Evolutionary conservation across 805 yeast genomes (phyloP), one percentile per base, ranked within the genome.

Genomic region (Suhomyces kilbournensis): DNA sequence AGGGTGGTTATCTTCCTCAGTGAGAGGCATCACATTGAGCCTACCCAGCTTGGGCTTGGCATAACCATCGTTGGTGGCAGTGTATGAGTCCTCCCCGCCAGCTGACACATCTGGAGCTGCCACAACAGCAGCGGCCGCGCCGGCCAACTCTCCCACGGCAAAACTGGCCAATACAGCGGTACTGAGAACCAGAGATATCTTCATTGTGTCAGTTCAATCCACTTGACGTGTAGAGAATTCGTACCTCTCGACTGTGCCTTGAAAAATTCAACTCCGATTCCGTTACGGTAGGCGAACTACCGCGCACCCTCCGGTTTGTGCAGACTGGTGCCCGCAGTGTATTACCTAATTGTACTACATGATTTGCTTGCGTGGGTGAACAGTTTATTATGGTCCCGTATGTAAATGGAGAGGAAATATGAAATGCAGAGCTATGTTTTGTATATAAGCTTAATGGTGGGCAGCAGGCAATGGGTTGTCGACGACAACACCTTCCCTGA

Each of bases 401-500:
- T 38, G 23, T 38, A 38, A 23, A 23, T 42, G 45, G 12, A 23
- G 45, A 15, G 45, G 20, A n/a, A 28, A 28, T 28, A 42, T 42
- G 45, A 42, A 42, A 42, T 42, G 45, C 45, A 42, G 30, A 32
- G 35, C 35, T 32, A 32, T 42, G 22, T 20, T 14, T 23, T 20
- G 17, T 40, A 42, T 20, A 22, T 17, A 15, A 20, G 52, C 34
- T 53, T 59, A 65, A 48, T 72, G 71, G 61, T 74, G 78, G 53
- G 66, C 66, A 46, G 72, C 64, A 44, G 85, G 85, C 49, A 78
- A 58, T 50, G 86, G 86, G 61, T 82, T 76, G 46, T 85, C 88
- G 46, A 79, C 74, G 47, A 86, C 88, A 51, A 66, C 66, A 56
- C 96, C 96, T 50, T 83, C 83, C 56, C 69, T 68, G 47, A 88